A percentile compares a stretch with the other conserved stretches of the same genome.
Conservation (phyloP, 805 yeast species). For the Candida coquimbonensis region DNA sequence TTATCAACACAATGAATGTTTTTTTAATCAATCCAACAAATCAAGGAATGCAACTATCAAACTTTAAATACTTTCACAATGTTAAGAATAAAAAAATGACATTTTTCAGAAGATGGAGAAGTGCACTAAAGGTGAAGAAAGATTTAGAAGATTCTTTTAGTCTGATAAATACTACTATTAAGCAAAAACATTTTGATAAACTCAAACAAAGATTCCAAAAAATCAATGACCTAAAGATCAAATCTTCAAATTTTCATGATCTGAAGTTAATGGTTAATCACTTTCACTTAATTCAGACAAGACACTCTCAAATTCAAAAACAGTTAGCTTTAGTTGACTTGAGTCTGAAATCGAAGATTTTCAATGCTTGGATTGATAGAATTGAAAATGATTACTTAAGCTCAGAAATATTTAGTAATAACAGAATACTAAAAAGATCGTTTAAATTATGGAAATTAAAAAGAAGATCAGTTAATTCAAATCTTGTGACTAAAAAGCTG, state of each 20-base stretch:
- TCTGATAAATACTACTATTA: too few species aligned
- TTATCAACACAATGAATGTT: constrained; percentile 14
- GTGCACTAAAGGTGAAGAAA: neutral
- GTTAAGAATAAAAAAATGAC: neutral
- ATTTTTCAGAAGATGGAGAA: constrained; percentile 15
- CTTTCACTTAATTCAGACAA: too few species aligned
- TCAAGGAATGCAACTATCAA: constrained; percentile 21
- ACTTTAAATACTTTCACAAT: constrained; percentile 13
- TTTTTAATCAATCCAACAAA: constrained; percentile 18
- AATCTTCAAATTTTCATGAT: neutral
- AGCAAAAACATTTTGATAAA: too few species aligned
- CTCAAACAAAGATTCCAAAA: too few species aligned
- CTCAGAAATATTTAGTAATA: neutral
- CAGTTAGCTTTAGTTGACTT: neutral
- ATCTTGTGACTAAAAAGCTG: neutral
- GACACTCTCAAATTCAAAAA: too few species aligned
- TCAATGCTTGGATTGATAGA: constrained; percentile 13
- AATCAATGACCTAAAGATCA: neutral
- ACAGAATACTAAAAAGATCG: neutral
- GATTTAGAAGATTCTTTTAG: too few species aligned
- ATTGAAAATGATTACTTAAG: neutral
- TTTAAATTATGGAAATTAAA: neutral
- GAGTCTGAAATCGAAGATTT: constrained; percentile 9
- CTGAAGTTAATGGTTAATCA: neutral
- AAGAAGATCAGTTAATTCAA: neutral